Evolutionary conservation across 2,329 filamentous ascomycete species (phyloP), one percentile per base, ranked within the genome.

Genomic region (Acrocalymma vagum): DNA sequence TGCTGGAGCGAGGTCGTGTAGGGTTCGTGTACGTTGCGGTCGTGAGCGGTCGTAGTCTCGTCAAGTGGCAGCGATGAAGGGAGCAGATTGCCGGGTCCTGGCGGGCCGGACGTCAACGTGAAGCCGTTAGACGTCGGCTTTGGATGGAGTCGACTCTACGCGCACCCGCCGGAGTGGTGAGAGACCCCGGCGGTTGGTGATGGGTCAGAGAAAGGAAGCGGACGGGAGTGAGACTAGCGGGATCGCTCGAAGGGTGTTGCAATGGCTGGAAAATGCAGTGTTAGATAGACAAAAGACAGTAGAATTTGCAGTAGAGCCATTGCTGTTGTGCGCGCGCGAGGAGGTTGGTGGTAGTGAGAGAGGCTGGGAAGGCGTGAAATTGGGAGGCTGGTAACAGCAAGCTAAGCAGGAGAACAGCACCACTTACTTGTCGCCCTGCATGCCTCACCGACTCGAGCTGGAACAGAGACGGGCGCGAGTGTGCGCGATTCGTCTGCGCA

Each of bases 1-100:
- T 71, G 69, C 69, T 70, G 66, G 40, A 68, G 54, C 21, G 68
- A 69, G 46, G 66, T 66, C 37, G 59, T 63, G 51, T 69, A 69
- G 31, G 58, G 55, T 43, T 63, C 60, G 59, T 63, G 48, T 48
- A 42, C 51, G 60, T 61, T 35, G 42, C 42, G 51, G 58, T 67
- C 59, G 62, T 67, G 53, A 34, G 41, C 55, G 45, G 33, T 65
- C 64, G 63, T 67, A 63, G 63, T 62, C 55, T 71, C 70, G 70
- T 72, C 55, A 70, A 51, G 45, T 42, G 39, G 15, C 26, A 55
- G 40, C 32, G 51, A 42, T 22, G 46, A 51, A 46, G 57, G 53
- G 37, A 58, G 52, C 61, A 67, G 61, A 41, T 55, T 66, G 55
- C 49, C 55, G 42, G 55, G 52, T 49, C 45, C 47, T 32, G 47